These are phyloP conservation scores for Plantago major DNA, from an alignment of 257 asterid species.

Conservation along the genomic window DNA sequence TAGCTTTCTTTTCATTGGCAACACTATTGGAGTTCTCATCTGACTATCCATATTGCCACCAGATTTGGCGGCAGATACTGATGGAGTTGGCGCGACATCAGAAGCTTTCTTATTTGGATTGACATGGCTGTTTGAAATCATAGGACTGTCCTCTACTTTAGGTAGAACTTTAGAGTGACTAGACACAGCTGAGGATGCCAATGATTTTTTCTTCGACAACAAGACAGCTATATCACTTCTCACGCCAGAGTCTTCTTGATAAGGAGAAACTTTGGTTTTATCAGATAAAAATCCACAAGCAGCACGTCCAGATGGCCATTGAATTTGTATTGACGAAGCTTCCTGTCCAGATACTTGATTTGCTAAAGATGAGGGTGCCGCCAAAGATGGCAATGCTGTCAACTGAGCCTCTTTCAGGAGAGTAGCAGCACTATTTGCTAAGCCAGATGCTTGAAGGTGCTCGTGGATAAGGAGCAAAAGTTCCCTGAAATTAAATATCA, in stretches of 20 bases:
- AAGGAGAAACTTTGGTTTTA: conserved; percentile 39
- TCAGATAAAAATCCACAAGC: conserved; percentile 67
- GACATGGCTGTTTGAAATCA: conserved; percentile 37
- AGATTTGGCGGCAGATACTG: conserved; percentile 38
- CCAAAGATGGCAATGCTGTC: conserved; percentile 85
- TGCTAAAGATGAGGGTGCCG: conserved; percentile 77
- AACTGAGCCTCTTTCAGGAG: conserved; percentile 89
- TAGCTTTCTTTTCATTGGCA: conserved; percentile 87
- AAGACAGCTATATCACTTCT: conserved; percentile 44
- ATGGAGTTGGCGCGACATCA: conserved; percentile 48
- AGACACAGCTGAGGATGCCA: conserved; percentile 37
- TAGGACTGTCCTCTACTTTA: conserved; percentile 42
- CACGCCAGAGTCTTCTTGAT: conserved; percentile 41
- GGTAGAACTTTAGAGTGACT: conserved; percentile 34
- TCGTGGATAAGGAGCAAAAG: conserved; percentile 87
- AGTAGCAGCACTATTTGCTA: conserved; percentile 57
- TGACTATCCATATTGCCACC: conserved; percentile 48
- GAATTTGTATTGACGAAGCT: conserved; percentile 54
- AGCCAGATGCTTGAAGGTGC: conserved; percentile 93
- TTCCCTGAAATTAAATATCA: conserved; percentile 51
- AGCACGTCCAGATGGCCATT: conserved; percentile 88
- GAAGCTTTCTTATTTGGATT: conserved; percentile 32
- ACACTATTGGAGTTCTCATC: conserved; percentile 65
- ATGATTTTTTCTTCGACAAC: conserved; percentile 52
- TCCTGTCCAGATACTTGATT: conserved; percentile 74